Conservation (phyloP, 345 rosid species). For the Punica granatum region DNA sequence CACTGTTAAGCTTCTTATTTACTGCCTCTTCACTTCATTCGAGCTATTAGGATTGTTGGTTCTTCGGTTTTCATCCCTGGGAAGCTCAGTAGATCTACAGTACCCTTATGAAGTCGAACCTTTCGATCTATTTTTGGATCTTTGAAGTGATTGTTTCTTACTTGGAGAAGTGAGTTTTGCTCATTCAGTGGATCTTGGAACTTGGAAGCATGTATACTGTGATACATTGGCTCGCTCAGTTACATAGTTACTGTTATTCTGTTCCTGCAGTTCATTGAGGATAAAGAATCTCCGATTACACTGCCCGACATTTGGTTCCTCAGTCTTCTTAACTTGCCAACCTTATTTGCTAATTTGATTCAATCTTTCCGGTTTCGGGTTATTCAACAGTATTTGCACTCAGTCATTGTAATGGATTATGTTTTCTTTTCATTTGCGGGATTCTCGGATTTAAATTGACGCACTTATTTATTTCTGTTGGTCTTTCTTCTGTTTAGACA, state of each 20-base stretch:
- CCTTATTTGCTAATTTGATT: neutral
- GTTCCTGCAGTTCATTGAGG: neutral
- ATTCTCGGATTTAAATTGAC: neutral
- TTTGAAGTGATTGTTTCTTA: neutral
- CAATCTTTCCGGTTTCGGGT: neutral
- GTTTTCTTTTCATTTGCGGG: neutral
- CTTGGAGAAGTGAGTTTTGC: neutral
- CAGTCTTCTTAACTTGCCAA: neutral
- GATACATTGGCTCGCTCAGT: neutral
- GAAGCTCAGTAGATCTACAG: constrained; percentile 4
- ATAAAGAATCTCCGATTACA: neutral
- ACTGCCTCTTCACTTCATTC: neutral
- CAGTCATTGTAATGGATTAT: neutral
- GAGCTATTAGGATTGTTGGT: neutral
- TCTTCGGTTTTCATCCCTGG: neutral
- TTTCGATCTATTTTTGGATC: neutral
- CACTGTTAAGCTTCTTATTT: neutral
- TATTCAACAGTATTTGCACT: neutral
- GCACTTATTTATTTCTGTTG: neutral
- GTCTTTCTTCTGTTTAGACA: neutral
- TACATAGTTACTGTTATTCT: neutral
- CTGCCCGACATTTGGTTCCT: neutral
- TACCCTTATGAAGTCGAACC: neutral
- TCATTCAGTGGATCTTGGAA: neutral
- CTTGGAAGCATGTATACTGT: neutral